Percentiles rank a stretch among this genome's conserved stretches.
Conservation (phyloP, 495 filamentous ascomycete genomes). For the Podospora appendiculata region DNA sequence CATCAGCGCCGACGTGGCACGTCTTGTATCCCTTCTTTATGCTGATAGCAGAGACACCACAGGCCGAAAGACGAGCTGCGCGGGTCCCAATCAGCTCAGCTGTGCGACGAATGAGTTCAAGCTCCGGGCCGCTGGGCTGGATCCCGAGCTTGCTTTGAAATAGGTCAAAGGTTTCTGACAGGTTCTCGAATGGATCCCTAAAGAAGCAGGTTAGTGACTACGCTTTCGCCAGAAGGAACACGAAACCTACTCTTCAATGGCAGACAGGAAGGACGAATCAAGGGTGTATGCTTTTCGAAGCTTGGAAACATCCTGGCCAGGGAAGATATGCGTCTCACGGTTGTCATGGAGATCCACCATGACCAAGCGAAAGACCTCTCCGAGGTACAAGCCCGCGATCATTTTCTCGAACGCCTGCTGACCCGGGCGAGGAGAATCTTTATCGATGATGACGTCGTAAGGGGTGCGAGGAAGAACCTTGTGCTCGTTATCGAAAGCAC, state of each 20-base stretch:
- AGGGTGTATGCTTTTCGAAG: conserved; percentile 77
- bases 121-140: conserved; percentile 59
- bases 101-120: conserved; percentile 78
- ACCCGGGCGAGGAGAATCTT: conserved; percentile 85
- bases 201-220: not conserved
- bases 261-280: conserved; percentile 91
- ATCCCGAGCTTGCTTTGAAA: conserved; percentile 69
- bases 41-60: conserved; percentile 90
- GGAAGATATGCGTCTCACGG: conserved; percentile 69
- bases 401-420: conserved; percentile 98
- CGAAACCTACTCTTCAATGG: conserved; percentile 68
- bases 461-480: conserved; percentile 82
- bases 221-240: not conserved
- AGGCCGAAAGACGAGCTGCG: conserved; percentile 84
- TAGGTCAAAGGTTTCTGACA: conserved; percentile 74
- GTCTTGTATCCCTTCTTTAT: conserved; percentile 83
- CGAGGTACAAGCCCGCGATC: conserved; percentile 91
- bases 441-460: conserved; percentile 80
- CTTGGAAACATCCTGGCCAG: conserved; percentile 68
- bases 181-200: conserved; percentile 84
- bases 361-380: conserved; percentile 89
- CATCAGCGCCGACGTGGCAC: conserved; percentile 93
- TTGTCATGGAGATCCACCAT: conserved; percentile 79
- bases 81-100: conserved; percentile 93
- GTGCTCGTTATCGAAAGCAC: conserved; percentile 97